These are phyloP conservation scores for Mollisia scopiformis DNA, from an alignment of 2,329 filamentous ascomycete species.

Conservation along the genomic window DNA sequence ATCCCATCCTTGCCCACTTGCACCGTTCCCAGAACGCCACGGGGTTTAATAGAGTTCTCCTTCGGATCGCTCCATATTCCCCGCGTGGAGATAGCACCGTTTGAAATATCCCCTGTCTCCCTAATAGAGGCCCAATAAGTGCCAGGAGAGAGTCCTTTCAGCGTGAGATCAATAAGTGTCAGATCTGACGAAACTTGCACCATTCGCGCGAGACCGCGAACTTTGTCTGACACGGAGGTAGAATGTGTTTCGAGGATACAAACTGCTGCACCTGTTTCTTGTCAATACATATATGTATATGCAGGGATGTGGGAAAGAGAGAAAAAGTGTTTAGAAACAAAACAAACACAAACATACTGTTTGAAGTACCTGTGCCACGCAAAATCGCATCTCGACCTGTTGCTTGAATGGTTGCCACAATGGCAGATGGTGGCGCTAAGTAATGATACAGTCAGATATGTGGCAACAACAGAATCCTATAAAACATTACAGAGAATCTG, in stretches of 20 bases:
- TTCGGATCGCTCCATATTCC: conserved; percentile 68
- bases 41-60: conserved; percentile 44
- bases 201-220: conserved; percentile 89
- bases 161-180: conserved; percentile 85
- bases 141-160: conserved; percentile 80
- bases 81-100: conserved; percentile 81
- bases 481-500: too few relatives aligned
- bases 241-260: conserved; percentile 92
- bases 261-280: conserved; percentile 73
- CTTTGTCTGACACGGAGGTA: conserved; percentile 61
- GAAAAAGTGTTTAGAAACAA: not conserved
- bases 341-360: conserved; percentile 62
- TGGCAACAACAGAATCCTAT: not conserved
- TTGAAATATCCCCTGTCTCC: conserved; percentile 83
- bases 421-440: conserved; percentile 83
- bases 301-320: too few relatives aligned
- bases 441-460: conserved; percentile 4
- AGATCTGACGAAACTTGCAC: conserved; percentile 81
- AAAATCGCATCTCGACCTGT: conserved; percentile 95
- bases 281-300: too few relatives aligned
- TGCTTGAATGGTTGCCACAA: conserved; percentile 84
- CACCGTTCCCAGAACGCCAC: conserved; percentile 74
- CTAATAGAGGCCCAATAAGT: conserved; percentile 84
- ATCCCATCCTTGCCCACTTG: conserved; percentile 75
- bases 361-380: conserved; percentile 81